Evolutionary conservation across 2,329 filamentous ascomycete genomes (phyloP).

Genomic region (Didymella exigua): DNA sequence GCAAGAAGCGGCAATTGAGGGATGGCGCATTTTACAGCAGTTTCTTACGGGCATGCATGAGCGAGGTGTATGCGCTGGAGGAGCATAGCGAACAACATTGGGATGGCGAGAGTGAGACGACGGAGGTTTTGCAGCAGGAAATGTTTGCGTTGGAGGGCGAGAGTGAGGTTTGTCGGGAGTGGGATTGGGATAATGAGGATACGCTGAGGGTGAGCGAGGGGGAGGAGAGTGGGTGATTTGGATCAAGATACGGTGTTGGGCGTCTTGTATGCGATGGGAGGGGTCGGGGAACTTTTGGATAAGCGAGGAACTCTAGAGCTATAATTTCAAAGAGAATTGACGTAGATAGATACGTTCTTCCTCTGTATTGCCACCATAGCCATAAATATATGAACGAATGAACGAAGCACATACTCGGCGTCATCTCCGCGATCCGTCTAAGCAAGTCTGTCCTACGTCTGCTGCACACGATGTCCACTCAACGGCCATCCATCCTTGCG

Average conservation of each 20-base stretch:
- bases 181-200: constrained; percentile 20
- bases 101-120: constrained; percentile 20
- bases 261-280: background rate
- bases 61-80: constrained; percentile 18
- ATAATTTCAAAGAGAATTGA: background rate
- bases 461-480: background rate
- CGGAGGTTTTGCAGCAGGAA: constrained; percentile 15
- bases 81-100: constrained; percentile 10
- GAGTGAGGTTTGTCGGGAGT: constrained; percentile 12
- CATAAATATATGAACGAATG: too few relatives aligned
- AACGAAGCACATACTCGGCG: too few relatives aligned
- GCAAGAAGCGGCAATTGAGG: constrained; percentile 8
- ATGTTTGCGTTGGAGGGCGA: constrained; percentile 18
- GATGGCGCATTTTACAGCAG: constrained; percentile 16
- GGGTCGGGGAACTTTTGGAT: background rate
- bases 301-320: background rate
- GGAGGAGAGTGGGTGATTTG: constrained; percentile 11
- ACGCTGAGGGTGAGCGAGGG: constrained; percentile 17
- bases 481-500: background rate
- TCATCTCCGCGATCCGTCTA: too few relatives aligned
- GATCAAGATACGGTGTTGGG: background rate
- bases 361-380: too few relatives aligned
- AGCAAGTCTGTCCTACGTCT: too few relatives aligned
- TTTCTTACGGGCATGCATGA: constrained; percentile 18
- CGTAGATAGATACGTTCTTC: background rate